Percentiles rank a stretch among this genome's conserved stretches.
Conservation (phyloP, 164 flowering plant species). For the Umbellularia californica region DNA sequence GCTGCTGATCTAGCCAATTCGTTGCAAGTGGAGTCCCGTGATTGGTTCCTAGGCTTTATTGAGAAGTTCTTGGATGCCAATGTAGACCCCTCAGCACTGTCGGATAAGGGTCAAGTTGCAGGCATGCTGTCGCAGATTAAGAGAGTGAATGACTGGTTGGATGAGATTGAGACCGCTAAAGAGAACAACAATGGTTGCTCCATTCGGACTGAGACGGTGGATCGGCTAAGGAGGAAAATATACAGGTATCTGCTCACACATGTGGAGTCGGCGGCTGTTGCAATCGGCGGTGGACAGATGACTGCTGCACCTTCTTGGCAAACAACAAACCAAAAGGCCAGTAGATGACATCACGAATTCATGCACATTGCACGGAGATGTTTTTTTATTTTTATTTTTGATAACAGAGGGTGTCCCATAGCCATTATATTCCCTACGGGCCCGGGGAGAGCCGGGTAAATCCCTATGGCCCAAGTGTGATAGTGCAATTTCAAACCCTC, state of each 20-base stretch:
- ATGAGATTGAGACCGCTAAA: conserved; percentile 48
- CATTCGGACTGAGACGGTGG: conserved; percentile 62
- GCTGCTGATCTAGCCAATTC: conserved; percentile 64
- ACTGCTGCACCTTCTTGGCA: neutral
- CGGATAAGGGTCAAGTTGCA: conserved; percentile 79
- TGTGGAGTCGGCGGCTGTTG: conserved; percentile 97
- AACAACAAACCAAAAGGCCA: conserved; percentile 1
- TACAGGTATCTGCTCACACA: conserved; percentile 92
- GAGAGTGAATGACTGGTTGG: conserved; percentile 94
- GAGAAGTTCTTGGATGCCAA: conserved; percentile 85
- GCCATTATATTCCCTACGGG: neutral
- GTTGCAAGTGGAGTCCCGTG: conserved; percentile 56
- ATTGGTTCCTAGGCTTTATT: conserved; percentile 85
- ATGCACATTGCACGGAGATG: neutral
- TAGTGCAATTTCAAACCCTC: no score
- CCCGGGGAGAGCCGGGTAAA: no score
- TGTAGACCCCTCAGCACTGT: conserved; percentile 42
- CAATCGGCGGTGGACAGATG: conserved; percentile 49
- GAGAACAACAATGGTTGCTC: conserved; percentile 37
- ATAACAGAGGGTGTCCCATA: neutral
- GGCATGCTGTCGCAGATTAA: conserved; percentile 92
- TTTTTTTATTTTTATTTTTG: no score
- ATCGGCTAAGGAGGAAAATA: conserved; percentile 83
- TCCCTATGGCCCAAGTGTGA: no score
- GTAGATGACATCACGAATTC: conserved; percentile 2